Evolutionary conservation across 331 rosid species (phyloP), one percentile per base, ranked within the genome.

Genomic region (Erythrophleum ivorense): DNA sequence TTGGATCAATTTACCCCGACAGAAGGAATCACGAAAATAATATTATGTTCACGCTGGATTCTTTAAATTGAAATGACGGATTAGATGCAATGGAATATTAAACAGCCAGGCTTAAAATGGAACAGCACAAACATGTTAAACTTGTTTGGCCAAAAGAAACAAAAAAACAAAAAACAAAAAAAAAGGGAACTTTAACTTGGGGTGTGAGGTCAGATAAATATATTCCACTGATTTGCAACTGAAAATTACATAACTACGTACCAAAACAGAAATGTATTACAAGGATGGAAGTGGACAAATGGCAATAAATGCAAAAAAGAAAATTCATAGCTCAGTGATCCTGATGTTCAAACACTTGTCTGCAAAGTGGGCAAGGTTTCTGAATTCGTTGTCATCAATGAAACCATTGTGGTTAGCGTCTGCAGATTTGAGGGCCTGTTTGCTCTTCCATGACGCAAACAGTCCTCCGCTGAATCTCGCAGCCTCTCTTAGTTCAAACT

Each of bases 361-460:
- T 2, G 85, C 88, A 40, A 81, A 57, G 9, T 66, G 81, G 3
- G 55, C 75, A 48, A 85, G 85, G 43, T 81, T 81, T 48, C 41
- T 77, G 75, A 85, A 85, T 60, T 85, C 88, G n/a, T 45, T 49
- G 16, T 81, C 85, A 66, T 81, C 85, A 12, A 85, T 72, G 83
- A 85, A 77, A 45, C 88, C 85, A 21, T 81, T 7, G 40, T 49
- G 36, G 11, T 81, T 29, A 31, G 55, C 7, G 67, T 81, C 88
- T 14, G 70, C 85, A 15, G 63, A 57, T 12, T 58, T 41, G 69
- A 85, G 72, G 15, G 14, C 55, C 14, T 10, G 13, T 18, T 58
- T 75, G 80, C 78, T 71, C 10, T 21, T 81, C 85, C 83, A 81
- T 0, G 83, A 57, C 1, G 83, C 83, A 38, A 85, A 53, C 18